Base-by-base conservation (phyloP, 805 yeast species). In the Suhomyces sp. region DNA sequence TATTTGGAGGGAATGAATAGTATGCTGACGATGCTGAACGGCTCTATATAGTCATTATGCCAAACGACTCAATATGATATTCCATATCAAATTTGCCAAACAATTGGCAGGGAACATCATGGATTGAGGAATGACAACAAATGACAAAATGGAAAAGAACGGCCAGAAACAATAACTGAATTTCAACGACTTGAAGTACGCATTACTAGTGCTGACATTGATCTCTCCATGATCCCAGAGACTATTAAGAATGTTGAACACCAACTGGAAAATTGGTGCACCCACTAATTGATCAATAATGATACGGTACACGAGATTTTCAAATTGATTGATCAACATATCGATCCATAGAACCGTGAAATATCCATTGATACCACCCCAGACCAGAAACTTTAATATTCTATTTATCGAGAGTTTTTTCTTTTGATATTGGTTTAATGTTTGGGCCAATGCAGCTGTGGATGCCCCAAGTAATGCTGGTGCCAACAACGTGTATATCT, bases 321-420 rank as follows among this genome's bases (percentile, higher is more conserved):
- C 71, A 19, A 73, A 47, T 5, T 54, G 54, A 3, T 43, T 33
- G 5, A 73, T 48, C 25, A 80, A 53, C 16, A 69, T 41, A 28
- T 73, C 74, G 23, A 80, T 69, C 85, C 85, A 80, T 11, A 73
- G 48, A 6, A 65, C 68, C 4, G 80, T 73, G 32, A 78, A 53
- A 12, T 68, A 48, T 2, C 85, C 86, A 51, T 79, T 79, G 29
- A 79, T 58, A 9, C 66, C 54, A 12, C 87, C 87, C 84, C 84
- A 80, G 2, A 71, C 50, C 38, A 67, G 49, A 43, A 80, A 80
- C 47, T 79, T 79, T 36, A 62, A 42, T 32, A 49, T 53, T 22
- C 58, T 51, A 37, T 53, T 54, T 6, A 56, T 40, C 16, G 57
- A 57, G 36, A 58, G 55, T 39, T 63, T 66, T 23, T 46, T 52